Evolutionary conservation across 2,329 filamentous ascomycete species (phyloP).

Genomic region (Nothomitra cinnamomea): DNA sequence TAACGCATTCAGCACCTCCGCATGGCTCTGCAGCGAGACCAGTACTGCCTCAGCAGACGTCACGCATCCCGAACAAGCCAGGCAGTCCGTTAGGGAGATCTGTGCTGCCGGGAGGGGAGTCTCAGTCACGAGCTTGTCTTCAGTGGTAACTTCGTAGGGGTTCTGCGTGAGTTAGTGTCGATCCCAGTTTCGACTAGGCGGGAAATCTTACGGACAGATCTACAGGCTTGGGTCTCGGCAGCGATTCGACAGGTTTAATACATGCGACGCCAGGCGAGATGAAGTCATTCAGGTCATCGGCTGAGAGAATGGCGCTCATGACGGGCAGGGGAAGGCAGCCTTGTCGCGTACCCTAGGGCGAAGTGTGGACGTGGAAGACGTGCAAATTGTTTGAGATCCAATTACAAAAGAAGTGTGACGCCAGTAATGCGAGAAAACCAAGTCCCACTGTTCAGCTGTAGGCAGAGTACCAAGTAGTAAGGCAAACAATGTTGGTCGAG

Average conservation of each 20-base stretch:
- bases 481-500: too few relatives aligned
- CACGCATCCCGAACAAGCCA: conserved; percentile 93
- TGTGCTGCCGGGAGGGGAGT: conserved; percentile 53
- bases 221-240: conserved; percentile 45
- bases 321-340: conserved; percentile 13
- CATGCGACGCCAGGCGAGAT: conserved; percentile 95
- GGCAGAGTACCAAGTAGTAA: too few relatives aligned
- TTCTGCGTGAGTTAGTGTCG: conserved; percentile 23
- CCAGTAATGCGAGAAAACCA: neutral
- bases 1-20: conserved; percentile 70
- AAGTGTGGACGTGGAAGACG: neutral
- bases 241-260: conserved; percentile 91
- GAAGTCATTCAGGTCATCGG: conserved; percentile 96
- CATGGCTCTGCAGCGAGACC: conserved; percentile 83
- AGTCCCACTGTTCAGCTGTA: too few relatives aligned
- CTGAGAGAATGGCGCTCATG: conserved; percentile 96
- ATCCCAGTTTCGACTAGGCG: neutral
- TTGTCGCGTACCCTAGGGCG: neutral
- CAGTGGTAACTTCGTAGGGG: conserved; percentile 76
- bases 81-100: conserved; percentile 91
- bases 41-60: conserved; percentile 96
- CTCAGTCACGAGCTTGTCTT: conserved; percentile 50
- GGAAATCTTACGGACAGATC: conserved; percentile 25
- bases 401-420: neutral
- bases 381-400: neutral